phyloP scores from a whole-genome alignment of 257 asterid species.

The Ophiorrhiza pumila region DNA sequence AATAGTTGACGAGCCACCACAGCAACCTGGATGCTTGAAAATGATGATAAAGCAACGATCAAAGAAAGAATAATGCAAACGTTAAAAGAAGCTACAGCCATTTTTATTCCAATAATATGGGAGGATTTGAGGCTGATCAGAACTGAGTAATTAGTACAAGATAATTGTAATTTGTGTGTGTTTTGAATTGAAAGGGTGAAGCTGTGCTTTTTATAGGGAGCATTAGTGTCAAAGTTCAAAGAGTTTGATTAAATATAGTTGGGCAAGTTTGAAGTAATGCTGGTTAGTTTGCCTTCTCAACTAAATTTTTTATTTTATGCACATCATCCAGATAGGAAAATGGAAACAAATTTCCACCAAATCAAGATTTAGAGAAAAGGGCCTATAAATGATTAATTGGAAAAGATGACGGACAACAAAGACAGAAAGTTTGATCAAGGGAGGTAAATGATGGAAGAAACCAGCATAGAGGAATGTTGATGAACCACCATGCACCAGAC shows the following conservation, averaged over 20 bases:
- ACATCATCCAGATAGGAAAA: background rate
- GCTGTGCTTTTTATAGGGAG: background rate
- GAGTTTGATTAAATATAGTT: conserved; percentile 4
- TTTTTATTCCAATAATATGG: background rate
- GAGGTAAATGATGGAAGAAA: background rate
- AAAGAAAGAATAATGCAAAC: background rate
- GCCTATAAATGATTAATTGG: too few species aligned
- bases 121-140: background rate
- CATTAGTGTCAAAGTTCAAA: background rate
- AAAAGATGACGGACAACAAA: too few species aligned
- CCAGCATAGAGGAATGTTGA: background rate
- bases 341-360: background rate
- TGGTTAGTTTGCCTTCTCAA: conserved; percentile 5
- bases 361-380: background rate
- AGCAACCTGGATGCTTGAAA: conserved; percentile 2
- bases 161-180: background rate
- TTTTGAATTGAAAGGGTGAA: background rate
- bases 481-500: conserved; percentile 7
- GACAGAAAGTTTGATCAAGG: background rate
- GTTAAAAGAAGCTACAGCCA: background rate
- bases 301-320: background rate
- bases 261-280: background rate
- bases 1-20: conserved; percentile 14
- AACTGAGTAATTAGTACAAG: background rate
- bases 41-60: background rate